These are phyloP conservation scores for Paraphoma chrysanthemicola DNA, from an alignment of 2,329 filamentous ascomycete species.

Conservation along the genomic window DNA sequence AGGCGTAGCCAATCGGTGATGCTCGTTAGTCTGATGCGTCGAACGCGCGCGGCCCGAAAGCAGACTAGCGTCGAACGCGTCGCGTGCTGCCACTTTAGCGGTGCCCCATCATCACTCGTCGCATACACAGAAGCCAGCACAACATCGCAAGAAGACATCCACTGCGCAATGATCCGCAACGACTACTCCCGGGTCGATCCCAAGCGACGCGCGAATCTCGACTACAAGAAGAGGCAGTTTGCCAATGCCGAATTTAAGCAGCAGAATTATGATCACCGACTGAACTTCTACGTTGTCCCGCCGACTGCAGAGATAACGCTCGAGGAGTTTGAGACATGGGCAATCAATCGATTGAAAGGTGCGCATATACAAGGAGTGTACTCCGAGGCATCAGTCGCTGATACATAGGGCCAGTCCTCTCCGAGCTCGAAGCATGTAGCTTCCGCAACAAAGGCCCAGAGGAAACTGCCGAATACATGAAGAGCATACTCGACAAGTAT, in stretches of 20 bases:
- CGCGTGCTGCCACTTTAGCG: slow-evolving; percentile 27
- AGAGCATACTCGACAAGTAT: slow-evolving; percentile 84
- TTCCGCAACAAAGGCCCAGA: slow-evolving; percentile 88
- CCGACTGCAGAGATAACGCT: slow-evolving; percentile 94
- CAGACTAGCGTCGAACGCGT: slow-evolving; percentile 22
- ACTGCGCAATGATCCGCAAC: slow-evolving; percentile 45
- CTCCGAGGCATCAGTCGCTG: slow-evolving; percentile 5
- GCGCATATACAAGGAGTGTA: not conserved
- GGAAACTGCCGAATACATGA: slow-evolving; percentile 85
- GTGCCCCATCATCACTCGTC: slow-evolving; percentile 10
- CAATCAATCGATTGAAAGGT: slow-evolving; percentile 85
- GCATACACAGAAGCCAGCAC: slow-evolving; percentile 5
- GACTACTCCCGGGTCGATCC: slow-evolving; percentile 57
- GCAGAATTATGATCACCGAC: slow-evolving; percentile 79
- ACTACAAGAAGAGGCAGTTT: slow-evolving; percentile 88
- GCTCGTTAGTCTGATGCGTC: not conserved
- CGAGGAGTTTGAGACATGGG: slow-evolving; percentile 99
- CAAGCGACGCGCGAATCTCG: slow-evolving; percentile 78
- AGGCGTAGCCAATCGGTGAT: not conserved
- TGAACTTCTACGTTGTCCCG: slow-evolving; percentile 90
- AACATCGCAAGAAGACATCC: slow-evolving; percentile 6
- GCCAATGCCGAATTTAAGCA: slow-evolving; percentile 77
- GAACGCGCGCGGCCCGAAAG: slow-evolving; percentile 7
- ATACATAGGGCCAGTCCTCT: slow-evolving; percentile 66
- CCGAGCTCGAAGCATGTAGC: slow-evolving; percentile 90